Evolutionary conservation across 2,329 filamentous ascomycete genomes (phyloP), one percentile per base, ranked within the genome.

Genomic region (Botrytis medusae): DNA sequence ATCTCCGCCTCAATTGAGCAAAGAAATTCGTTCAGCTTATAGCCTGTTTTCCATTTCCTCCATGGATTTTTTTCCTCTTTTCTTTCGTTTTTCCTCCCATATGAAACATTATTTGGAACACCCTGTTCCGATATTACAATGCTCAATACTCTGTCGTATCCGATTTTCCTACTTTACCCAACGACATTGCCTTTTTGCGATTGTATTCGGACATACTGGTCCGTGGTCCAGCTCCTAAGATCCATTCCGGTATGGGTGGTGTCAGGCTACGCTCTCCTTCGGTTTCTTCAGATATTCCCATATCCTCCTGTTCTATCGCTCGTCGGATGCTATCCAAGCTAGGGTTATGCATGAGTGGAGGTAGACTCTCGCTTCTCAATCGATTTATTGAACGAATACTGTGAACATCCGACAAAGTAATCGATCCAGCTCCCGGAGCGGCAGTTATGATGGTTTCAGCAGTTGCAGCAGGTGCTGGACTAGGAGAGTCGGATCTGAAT

Each of bases 361-460:
- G 84, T 29, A 88, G 78, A 79, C 87, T 90, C 62, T 85, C 87
- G 77, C 87, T 89, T 29, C 88, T 86, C 81, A 89, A 86, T 54
- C 87, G 84, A 37, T 80, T 83, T 10, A 89, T 81, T 6, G 85
- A 87, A 63, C 85, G 83, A 64, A 87, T 83, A 78, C 86, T 87
- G 29, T 83, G 80, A 42, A 84, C 84, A 71, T 88, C 86, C 14
- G 86, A 84, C 61, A 94, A 88, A 2, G 65, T 68, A 29, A 91
- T 83, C 76, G 90, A 88, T 6, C 89, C 92, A 4, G 90, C 90
- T 59, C 90, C 87, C 0, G 92, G 92, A 4, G 92, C 90, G 0
- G 92, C 92, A 18, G 89, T 84, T 67, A 95, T 91, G 25, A 91
- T 86, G 0, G 92, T 95, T 0, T 91, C 91, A 0, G 91, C 90